A percentile compares a stretch with the other conserved stretches of the same genome.
phyloP scores from a whole-genome alignment of 106 monocot genomes.

The Dendrobium huoshanense region DNA sequence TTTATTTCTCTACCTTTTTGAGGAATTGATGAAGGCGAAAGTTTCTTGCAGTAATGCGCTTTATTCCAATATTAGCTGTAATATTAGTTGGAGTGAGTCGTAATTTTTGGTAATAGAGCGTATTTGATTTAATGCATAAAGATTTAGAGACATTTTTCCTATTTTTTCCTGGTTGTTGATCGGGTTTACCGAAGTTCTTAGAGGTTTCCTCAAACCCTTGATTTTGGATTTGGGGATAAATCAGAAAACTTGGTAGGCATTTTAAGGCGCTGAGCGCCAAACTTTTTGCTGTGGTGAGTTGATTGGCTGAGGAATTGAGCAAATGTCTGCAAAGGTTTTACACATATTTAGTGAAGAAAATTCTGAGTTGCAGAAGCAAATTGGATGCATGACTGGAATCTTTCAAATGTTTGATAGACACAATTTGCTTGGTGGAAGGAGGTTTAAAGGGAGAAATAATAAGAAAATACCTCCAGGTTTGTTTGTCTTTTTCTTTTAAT shows the following conservation, averaged over 20 bases:
- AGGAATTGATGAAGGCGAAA: background rate
- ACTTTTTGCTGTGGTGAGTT: background rate
- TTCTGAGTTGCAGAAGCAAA: constrained; percentile 57
- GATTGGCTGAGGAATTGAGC: background rate
- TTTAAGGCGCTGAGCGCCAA: background rate
- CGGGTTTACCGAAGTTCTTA: background rate
- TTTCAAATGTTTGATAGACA: constrained; percentile 80
- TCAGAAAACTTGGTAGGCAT: no score
- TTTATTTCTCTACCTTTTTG: background rate
- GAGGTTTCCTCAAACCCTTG: background rate
- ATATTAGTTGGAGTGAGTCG: constrained; percentile 1
- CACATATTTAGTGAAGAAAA: constrained; percentile 53
- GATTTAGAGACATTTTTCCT: background rate
- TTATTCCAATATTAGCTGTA: background rate
- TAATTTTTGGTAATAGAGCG: background rate
- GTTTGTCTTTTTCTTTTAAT: background rate
- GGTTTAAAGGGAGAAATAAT: constrained; percentile 20
- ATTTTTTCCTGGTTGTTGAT: background rate
- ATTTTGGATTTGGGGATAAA: background rate
- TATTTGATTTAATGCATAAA: background rate
- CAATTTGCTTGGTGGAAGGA: constrained; percentile 37
- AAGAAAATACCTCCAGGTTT: constrained; percentile 51
- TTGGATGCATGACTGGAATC: constrained; percentile 84
- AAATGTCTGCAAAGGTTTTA: constrained; percentile 71
- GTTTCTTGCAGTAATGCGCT: background rate